Base-by-base conservation (phyloP, 2,329 filamentous ascomycete species). In the Chalaropsis thielavioides region DNA sequence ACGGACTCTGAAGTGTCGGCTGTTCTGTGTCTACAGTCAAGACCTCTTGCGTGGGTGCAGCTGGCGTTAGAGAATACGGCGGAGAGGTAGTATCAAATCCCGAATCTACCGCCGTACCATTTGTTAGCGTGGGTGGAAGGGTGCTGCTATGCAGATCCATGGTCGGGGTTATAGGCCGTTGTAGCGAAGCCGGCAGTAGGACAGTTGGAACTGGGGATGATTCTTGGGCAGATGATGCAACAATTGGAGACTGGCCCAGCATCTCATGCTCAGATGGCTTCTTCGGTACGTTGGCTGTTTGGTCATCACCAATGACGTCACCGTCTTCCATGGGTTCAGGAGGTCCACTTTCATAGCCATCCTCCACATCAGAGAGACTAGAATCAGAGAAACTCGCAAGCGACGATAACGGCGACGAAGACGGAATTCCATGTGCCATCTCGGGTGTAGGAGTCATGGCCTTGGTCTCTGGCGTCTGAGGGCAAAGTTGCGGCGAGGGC, bases 331-430 rank as follows among this genome's bases (percentile, higher is more conserved):
- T 38, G 8, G 27, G 27, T 8, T 58, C 27, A 35, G 10, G 27
- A 15, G 54, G 4, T 17, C 6, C 59, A 15, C n/a, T 46, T 44
- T 35, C 59, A 31, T 44, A 4, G 15, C 11, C 15, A 7, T 31
- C 59, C 31, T 61, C 40, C 15, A 61, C 3, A 10, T 31, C 24
- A 1, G 59, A 61, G 13, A 61, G 22, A 46, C 59, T 61, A 4
- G 59, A 61, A 10, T 10, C 22, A 46, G n/a, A 46, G 40, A 44
- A 3, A 35, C 41, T n/a, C 31, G 59, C 11, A 22, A 44, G 35
- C 1, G 62, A 63, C 15, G 51, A 58, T 22, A 43, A 43, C 13
- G 46, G 35, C 62, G 49, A 63, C 35, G 62, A 63, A 22, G 49
- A 56, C 7, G 15, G 35, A 1, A 11, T 17, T 11, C 40, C 11